These are phyloP conservation scores for Farysia itapuensis DNA, from an alignment of 1,284 basidiomycete genomes.

Conservation along the genomic window DNA sequence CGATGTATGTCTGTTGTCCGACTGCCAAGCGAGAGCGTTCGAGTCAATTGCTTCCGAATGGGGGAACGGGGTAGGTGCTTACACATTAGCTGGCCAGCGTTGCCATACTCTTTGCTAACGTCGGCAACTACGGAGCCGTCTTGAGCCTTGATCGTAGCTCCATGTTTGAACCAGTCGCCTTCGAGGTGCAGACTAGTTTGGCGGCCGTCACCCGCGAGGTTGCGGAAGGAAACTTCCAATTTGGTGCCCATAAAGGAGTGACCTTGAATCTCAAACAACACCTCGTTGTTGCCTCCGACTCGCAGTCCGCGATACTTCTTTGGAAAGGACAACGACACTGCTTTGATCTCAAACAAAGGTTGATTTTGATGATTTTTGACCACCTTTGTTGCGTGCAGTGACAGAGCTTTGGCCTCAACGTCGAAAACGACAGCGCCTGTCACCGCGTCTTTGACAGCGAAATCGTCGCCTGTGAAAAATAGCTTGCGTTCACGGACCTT, in stretches of 20 bases:
- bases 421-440: conserved; percentile 11
- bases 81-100: conserved; percentile 25
- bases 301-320: no score
- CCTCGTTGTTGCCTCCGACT: neutral
- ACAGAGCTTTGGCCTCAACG: conserved; percentile 22
- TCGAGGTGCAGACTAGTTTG: neutral
- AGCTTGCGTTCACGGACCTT: conserved; percentile 24
- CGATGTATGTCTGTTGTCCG: conserved; percentile 51
- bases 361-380: conserved; percentile 5
- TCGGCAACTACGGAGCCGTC: conserved; percentile 22
- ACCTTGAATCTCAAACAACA: conserved; percentile 4
- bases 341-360: conserved; percentile 3
- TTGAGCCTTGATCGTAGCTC: conserved; percentile 21
- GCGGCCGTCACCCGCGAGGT: conserved; percentile 14
- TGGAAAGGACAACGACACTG: neutral
- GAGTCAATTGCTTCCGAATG: neutral
- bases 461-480: conserved; percentile 25
- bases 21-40: conserved; percentile 1
- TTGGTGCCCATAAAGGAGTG: conserved; percentile 11
- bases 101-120: conserved; percentile 20
- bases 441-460: conserved; percentile 34
- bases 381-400: conserved; percentile 11
- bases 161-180: conserved; percentile 16
- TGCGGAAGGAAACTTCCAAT: conserved; percentile 21
- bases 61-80: conserved; percentile 1